Conservation (phyloP, 352 stramenopile species). For the Phytophthora brassicae region DNA sequence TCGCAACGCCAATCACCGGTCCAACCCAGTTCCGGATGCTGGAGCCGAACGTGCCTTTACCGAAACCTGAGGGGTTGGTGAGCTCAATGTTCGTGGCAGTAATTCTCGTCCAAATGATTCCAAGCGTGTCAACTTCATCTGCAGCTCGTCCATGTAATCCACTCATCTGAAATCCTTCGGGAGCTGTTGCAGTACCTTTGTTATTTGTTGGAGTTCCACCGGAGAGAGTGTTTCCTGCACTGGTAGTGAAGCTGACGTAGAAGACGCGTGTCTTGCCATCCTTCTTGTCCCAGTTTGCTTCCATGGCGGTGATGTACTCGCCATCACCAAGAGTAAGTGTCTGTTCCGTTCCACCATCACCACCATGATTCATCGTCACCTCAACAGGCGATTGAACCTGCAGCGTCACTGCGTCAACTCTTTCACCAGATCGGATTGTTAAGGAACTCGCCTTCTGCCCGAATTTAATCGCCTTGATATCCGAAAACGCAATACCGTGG, state of each 20-base stretch:
- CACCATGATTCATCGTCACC: slow-evolving; percentile 39
- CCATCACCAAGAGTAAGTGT: slow-evolving; percentile 35
- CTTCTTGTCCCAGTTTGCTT: slow-evolving; percentile 46
- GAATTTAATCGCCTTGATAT: slow-evolving; percentile 22
- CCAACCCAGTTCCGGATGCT: slow-evolving; percentile 22
- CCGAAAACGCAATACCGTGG: slow-evolving; percentile 42
- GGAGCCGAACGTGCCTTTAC: slow-evolving; percentile 15
- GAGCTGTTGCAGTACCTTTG: slow-evolving; percentile 35
- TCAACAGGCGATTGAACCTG: slow-evolving; percentile 18
- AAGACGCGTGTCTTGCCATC: slow-evolving; percentile 43
- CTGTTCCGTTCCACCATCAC: slow-evolving; percentile 26
- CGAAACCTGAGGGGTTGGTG: neutral
- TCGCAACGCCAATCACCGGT: neutral
- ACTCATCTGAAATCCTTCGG: slow-evolving; percentile 40
- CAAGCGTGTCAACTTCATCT: slow-evolving; percentile 38
- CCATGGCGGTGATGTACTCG: slow-evolving; percentile 46
- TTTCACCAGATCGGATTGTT: slow-evolving; percentile 30
- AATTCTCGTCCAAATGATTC: slow-evolving; percentile 46
- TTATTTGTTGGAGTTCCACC: slow-evolving; percentile 29
- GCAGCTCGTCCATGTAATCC: slow-evolving; percentile 43
- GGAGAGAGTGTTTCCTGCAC: slow-evolving; percentile 27
- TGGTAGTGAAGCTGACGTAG: slow-evolving; percentile 24
- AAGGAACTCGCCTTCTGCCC: slow-evolving; percentile 30
- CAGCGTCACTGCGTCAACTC: slow-evolving; percentile 45
- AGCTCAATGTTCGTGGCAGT: slow-evolving; percentile 2